Base-by-base conservation (phyloP, 306 rosid species). In the Quercus cerris region DNA sequence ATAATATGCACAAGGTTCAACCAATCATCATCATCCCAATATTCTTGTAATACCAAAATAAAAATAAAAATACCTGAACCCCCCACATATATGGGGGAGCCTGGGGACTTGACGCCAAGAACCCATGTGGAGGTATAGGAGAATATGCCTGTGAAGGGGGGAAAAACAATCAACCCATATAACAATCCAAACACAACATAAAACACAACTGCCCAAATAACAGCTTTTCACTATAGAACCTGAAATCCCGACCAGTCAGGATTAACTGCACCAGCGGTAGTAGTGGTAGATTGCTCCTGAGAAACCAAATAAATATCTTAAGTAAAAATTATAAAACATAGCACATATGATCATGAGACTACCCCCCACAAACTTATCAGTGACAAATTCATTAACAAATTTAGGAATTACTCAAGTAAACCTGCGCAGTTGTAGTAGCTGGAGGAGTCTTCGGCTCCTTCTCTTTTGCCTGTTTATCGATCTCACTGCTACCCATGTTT, bases 61-160 rank as follows among this genome's bases (percentile, higher is more conserved):
- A 49, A 35, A 23, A 20, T 56, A 33, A 41, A 75, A 54, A 76
- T 85, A 94, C 99, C 96, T 95, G 99, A 79, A 95, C 98, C 31
- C 99, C 99, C 99, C 99, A 93, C 98, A 95, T 89, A 85, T 95
- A 95, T 55, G 99, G 97, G 85, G 90, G 98, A 71, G 94, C 94
- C 76, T 95, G 99, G 70, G 97, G 99, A 80, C 91, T 93, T 72
- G 98, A 91, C 38, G 99, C 96, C 93, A 95, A 23, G 83, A 80
- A 95, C 62, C 98, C 98, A 81, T 88, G 99, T 11, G 99, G 97
- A 77, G 99, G 99, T 52, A 95, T 84, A 30, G 96, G 93, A 88
- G 99, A 91, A 82, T 91, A 95, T 59, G 99, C 96, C 99, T 95
- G 90, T 73, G 52, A 38, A 61, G 52, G 28, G 38, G 38, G 31